Evolutionary conservation across 1,284 basidiomycete species (phyloP).

Genomic region (Paramarasmius palmivorus): DNA sequence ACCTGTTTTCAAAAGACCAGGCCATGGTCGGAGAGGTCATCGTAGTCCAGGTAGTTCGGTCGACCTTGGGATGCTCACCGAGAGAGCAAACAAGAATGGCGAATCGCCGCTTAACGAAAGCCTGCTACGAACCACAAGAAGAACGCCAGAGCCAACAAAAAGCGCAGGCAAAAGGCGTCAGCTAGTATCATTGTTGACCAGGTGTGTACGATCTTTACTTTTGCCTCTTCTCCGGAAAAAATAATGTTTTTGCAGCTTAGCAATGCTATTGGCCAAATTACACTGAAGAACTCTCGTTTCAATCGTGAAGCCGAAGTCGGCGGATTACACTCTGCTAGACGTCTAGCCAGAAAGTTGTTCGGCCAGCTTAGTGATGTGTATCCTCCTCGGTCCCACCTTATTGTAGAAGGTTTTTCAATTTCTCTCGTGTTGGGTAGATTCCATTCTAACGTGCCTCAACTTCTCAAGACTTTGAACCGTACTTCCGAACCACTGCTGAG

Average conservation of each 20-base stretch:
- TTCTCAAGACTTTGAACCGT: slow-evolving; percentile 67
- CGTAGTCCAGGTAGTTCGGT: slow-evolving; percentile 18
- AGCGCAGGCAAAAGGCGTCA: slow-evolving; percentile 52
- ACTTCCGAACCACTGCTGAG: slow-evolving; percentile 71
- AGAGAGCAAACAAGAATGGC: slow-evolving; percentile 14
- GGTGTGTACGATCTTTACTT: slow-evolving; percentile 29
- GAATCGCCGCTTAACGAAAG: slow-evolving; percentile 20
- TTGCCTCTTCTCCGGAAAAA: not conserved
- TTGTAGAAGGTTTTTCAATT: slow-evolving; percentile 57
- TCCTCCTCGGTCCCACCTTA: slow-evolving; percentile 57
- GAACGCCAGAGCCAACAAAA: slow-evolving; percentile 31
- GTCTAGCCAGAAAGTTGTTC: slow-evolving; percentile 76
- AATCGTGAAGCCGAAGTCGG: slow-evolving; percentile 56
- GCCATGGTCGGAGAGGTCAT: slow-evolving; percentile 22
- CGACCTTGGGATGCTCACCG: slow-evolving; percentile 17
- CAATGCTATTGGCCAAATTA: slow-evolving; percentile 69
- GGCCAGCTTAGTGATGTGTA: slow-evolving; percentile 60
- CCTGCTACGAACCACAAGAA: slow-evolving; percentile 12
- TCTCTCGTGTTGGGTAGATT: not conserved
- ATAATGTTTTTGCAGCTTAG: slow-evolving; percentile 35
- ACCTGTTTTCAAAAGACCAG: slow-evolving; percentile 35
- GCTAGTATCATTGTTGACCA: slow-evolving; percentile 70
- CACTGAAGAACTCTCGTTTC: slow-evolving; percentile 66
- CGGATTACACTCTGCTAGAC: slow-evolving; percentile 68
- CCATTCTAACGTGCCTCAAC: slow-evolving; percentile 7